Evolutionary conservation across 169 alveolate species (phyloP), one percentile per base, ranked within the genome.

Genomic region (Cryptosporidium meleagridis): DNA sequence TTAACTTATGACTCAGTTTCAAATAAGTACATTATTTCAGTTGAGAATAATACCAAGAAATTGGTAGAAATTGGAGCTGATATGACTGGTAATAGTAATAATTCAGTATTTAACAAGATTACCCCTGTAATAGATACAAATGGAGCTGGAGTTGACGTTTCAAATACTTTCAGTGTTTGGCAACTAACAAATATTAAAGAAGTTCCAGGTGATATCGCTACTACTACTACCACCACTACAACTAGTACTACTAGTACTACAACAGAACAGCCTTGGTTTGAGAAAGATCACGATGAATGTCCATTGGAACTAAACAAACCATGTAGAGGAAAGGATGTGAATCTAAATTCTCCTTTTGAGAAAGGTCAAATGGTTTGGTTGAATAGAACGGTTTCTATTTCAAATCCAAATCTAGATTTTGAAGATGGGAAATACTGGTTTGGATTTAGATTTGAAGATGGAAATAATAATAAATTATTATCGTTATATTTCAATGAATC

Each of bases 21-120:
- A 26, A 58, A 0, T 18, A 73, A 53, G 6, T 73, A 55, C 35
- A 23, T 73, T 0, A 53, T 73, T 53, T 73, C 86, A 12, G 44
- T 73, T 1, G 86, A 73, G 10, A 73, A 29, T 33, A 73, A 73
- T 33, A 18, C 86, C 14, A 73, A 73, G 33, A 73, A 73, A 39
- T 23, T 73, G 37, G n/a, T 73, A 12, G 86, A 73, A 39, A 51
- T 73, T 23, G 69, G 35, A 73, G 51, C 55, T 73, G 37, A 39
- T 35, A 26, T 37, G 1, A 18, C 37, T 33, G 51, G 39, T 31
- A 3, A n/a, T n/a, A n/a, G n/a, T n/a, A n/a, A n/a, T 14, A 68
- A 52, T 48, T 7, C 3, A 35, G 10, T 26, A 14, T 73, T 73
- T 58, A 73, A 52, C n/a, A 73, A 73, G 44, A 55, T 73, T 9